These are phyloP conservation scores for Coemansia sp. DNA, from an alignment of 192 early-diverging fungal species.

Conservation along the genomic window DNA sequence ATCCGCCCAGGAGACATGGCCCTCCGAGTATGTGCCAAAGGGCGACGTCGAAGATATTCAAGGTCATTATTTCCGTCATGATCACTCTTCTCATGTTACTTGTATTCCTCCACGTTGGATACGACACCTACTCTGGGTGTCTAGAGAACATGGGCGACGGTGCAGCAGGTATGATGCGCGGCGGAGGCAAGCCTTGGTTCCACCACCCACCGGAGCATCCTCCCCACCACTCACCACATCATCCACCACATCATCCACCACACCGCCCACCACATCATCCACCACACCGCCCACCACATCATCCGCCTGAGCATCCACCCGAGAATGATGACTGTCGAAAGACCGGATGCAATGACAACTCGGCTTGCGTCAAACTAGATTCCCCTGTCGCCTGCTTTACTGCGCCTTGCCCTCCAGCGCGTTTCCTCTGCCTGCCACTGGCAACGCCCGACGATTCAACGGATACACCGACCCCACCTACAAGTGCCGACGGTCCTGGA, in stretches of 20 bases:
- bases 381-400: slow-evolving; percentile 33
- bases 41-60: neutral
- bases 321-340: slow-evolving; percentile 31
- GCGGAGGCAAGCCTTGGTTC: neutral
- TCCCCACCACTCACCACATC: neutral
- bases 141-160: slow-evolving; percentile 4
- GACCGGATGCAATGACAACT: slow-evolving; percentile 29
- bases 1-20: neutral
- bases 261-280: neutral
- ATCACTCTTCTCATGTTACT: neutral
- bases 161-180: neutral
- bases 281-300: neutral
- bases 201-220: neutral
- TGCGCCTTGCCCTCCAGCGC: slow-evolving; percentile 28
- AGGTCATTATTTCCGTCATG: neutral
- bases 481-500: slow-evolving; percentile 8
- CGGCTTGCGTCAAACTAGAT: slow-evolving; percentile 28
- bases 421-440: slow-evolving; percentile 38
- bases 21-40: slow-evolving; percentile 1
- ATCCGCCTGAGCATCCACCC: neutral
- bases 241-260: neutral
- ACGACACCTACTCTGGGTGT: neutral
- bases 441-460: slow-evolving; percentile 27
- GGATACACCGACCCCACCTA: slow-evolving; percentile 16
- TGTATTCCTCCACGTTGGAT: neutral